A percentile compares a stretch with the other conserved stretches of the same genome.
These are phyloP conservation scores for Suhomyces sp. DNA, from an alignment of 805 yeast genomes.

Conservation along the genomic window DNA sequence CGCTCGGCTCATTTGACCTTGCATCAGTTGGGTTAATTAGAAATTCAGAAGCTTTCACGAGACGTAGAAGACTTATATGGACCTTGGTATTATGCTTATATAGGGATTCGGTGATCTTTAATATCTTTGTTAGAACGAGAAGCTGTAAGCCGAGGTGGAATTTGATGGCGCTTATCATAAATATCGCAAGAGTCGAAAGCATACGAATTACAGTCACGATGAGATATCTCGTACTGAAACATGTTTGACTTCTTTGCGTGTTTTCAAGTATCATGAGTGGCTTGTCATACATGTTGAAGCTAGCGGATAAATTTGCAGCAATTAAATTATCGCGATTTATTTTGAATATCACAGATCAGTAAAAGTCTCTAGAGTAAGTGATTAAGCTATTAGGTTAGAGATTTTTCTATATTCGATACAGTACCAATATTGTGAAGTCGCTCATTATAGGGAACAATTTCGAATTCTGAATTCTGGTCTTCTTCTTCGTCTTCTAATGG, in stretches of 20 bases:
- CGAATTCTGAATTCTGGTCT: conserved; percentile 2
- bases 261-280: not conserved
- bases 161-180: not conserved
- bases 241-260: not conserved
- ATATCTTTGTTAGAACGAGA: not conserved
- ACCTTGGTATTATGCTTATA: not conserved
- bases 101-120: not conserved
- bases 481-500: not conserved
- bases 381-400: not conserved
- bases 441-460: not conserved
- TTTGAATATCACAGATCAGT: too few relatives aligned
- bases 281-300: not conserved
- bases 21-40: too few relatives aligned
- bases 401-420: not conserved
- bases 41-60: not conserved
- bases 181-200: not conserved
- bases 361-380: too few relatives aligned
- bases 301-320: not conserved
- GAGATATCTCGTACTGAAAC: not conserved
- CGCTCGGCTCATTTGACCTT: not conserved
- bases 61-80: not conserved
- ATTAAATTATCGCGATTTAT: not conserved
- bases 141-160: not conserved
- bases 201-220: not conserved
- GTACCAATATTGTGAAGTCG: not conserved